Base-by-base conservation (phyloP, 345 rosid genomes). In the Eucalyptus victrix region DNA sequence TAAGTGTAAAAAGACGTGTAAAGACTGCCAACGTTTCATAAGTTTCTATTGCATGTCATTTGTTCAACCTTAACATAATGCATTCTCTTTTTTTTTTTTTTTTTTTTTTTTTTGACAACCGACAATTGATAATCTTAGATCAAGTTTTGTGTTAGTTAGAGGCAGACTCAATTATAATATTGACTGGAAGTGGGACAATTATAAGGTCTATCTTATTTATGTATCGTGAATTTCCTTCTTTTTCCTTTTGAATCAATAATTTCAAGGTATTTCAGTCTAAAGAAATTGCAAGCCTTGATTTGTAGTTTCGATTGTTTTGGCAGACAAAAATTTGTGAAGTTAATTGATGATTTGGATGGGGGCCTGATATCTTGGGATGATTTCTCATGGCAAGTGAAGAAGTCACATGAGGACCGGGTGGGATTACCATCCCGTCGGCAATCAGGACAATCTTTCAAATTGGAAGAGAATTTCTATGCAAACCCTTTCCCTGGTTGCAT, bases 401-500 rank as follows among this genome's bases (percentile, higher is more conserved):
- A 90, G 30, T 44, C 94, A 58, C 96, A 97, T 80, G 32, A 87
- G 72, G 89, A 94, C n/a, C 92, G 97, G 69, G 91, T 89, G 54
- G 98, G 97, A 90, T 93, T 93, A 51, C 94, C 99, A 10, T 65
- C 88, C 50, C 90, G 47, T 4, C 94, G 99, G 90, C 81, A 69
- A 58, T 88, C 92, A 18, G 94, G 94, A 83, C 90, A 69, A 76
- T 88, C 90, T 17, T 90, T 92, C 6, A 95, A 91, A 88, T 51
- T 58, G 9, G 96, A 97, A 90, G 97, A 97, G 91, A 93, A 89
- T 80, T 95, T 97, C 90, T 94, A 95, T 19, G 99, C 97, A 40
- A 95, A 97, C 89, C 98, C 98, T 89, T 93, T 92, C 90, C 96
- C 97, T 1, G 98, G 96, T 87, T 94, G 98, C 91, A 91, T 96